These are phyloP conservation scores for Melampsora occidentalis DNA, from an alignment of 1,284 basidiomycete genomes.

Conservation along the genomic window DNA sequence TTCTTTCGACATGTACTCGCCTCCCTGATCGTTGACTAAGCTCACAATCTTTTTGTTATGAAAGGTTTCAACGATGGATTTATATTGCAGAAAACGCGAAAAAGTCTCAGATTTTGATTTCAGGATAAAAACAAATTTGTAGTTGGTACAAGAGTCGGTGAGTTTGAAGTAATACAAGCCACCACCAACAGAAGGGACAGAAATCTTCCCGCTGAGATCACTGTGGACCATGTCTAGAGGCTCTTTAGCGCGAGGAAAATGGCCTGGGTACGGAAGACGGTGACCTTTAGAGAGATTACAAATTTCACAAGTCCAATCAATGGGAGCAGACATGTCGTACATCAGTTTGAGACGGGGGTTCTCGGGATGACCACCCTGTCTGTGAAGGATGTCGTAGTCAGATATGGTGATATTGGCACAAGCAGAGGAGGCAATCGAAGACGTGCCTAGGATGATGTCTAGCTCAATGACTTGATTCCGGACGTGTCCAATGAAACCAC, in stretches of 20 bases:
- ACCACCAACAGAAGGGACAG: neutral
- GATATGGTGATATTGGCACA: too few species aligned
- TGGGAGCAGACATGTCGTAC: too few species aligned
- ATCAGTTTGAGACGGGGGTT: too few species aligned
- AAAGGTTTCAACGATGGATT: too few species aligned
- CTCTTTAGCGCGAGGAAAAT: neutral
- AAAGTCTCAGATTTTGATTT: conserved; percentile 12
- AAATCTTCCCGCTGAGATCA: neutral
- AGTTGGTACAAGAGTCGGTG: neutral
- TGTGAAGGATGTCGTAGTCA: too few species aligned
- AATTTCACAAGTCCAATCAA: neutral
- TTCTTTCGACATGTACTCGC: too few species aligned
- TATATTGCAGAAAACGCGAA: neutral
- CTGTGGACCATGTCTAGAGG: neutral
- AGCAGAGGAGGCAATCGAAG: neutral
- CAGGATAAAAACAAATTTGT: neutral
- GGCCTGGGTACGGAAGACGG: neutral
- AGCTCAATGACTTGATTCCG: neutral
- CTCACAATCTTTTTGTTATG: too few species aligned
- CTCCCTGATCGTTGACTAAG: too few species aligned
- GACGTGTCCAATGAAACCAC: neutral
- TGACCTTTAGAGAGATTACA: conserved; percentile 8
- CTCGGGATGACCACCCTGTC: too few species aligned
- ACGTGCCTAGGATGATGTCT: neutral
- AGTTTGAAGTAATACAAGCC: conserved; percentile 16